phyloP scores from a whole-genome alignment of 176 grass and related monocot genomes.

The Oryza officinalis region DNA sequence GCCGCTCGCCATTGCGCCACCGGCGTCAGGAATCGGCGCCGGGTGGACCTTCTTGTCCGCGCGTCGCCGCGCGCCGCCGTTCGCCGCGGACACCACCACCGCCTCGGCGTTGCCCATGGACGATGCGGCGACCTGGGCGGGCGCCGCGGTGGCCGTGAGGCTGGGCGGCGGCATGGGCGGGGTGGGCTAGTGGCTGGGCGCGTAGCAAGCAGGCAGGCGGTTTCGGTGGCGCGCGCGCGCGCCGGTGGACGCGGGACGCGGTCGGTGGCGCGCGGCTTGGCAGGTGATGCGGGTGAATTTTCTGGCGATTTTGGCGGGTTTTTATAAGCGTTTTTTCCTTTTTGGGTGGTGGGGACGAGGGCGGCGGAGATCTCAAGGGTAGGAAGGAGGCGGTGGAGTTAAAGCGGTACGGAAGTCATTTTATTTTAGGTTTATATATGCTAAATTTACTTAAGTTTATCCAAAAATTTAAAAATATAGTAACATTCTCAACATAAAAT shows the following conservation, averaged over 20 bases:
- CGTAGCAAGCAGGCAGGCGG: neutral
- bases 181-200: neutral
- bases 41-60: conserved; percentile 26
- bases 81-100: neutral
- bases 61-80: conserved; percentile 16
- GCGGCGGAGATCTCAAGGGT: conserved; percentile 9
- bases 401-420: neutral
- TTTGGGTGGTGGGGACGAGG: neutral
- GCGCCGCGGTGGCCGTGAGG: conserved; percentile 6
- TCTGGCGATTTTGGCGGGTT: neutral
- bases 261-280: neutral
- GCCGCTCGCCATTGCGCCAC: neutral
- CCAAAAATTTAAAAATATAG: no score
- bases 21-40: neutral
- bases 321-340: neutral
- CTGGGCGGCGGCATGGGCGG: conserved; percentile 27
- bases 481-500: no score
- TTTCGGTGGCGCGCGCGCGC: neutral
- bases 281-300: neutral
- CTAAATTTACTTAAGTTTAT: no score
- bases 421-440: no score
- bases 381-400: neutral
- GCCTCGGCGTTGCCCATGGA: neutral
- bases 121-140: neutral
- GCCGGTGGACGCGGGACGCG: no score